Evolutionary conservation across 208 protist genomes (phyloP).

Genomic region (Acanthamoeba royreba): DNA sequence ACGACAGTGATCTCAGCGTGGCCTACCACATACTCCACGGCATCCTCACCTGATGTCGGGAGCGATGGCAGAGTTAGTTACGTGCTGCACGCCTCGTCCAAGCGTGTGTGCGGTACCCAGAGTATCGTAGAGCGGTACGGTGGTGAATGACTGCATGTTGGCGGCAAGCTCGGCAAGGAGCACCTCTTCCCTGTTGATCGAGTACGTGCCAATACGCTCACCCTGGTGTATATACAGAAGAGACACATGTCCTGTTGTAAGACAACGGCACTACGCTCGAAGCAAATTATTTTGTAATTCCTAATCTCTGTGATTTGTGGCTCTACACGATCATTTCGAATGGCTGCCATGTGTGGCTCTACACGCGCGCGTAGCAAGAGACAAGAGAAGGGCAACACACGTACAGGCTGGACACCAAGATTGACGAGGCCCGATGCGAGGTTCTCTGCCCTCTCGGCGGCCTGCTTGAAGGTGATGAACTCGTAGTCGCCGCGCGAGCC

Average conservation of each 20-base stretch:
- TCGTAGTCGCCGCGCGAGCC: not conserved
- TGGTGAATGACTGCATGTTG: slow-evolving; percentile 44
- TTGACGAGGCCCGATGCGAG: slow-evolving; percentile 20
- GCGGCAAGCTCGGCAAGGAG: slow-evolving; percentile 56
- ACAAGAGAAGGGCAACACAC: too few species aligned
- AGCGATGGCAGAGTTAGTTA: too few species aligned
- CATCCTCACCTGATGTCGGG: slow-evolving; percentile 48
- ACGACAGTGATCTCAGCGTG: slow-evolving; percentile 66
- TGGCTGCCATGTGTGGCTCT: too few species aligned
- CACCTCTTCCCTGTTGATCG: slow-evolving; percentile 69
- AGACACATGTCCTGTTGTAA: too few species aligned
- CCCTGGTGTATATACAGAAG: not conserved
- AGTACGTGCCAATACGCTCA: slow-evolving; percentile 60
- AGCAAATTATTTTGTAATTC: too few species aligned
- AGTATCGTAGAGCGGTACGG: slow-evolving; percentile 74
- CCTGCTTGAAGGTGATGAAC: slow-evolving; percentile 19
- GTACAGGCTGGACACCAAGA: not conserved
- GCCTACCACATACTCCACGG: slow-evolving; percentile 68
- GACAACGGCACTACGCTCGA: too few species aligned
- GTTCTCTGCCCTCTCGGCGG: not conserved
- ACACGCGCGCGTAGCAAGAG: too few species aligned
- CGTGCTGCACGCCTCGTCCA: too few species aligned
- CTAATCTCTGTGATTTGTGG: too few species aligned
- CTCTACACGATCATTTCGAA: not conserved
- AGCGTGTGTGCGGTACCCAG: slow-evolving; percentile 61